Evolutionary conservation across 2,329 filamentous ascomycete species (phyloP), one percentile per base, ranked within the genome.

Genomic region (Triangularia setosa): DNA sequence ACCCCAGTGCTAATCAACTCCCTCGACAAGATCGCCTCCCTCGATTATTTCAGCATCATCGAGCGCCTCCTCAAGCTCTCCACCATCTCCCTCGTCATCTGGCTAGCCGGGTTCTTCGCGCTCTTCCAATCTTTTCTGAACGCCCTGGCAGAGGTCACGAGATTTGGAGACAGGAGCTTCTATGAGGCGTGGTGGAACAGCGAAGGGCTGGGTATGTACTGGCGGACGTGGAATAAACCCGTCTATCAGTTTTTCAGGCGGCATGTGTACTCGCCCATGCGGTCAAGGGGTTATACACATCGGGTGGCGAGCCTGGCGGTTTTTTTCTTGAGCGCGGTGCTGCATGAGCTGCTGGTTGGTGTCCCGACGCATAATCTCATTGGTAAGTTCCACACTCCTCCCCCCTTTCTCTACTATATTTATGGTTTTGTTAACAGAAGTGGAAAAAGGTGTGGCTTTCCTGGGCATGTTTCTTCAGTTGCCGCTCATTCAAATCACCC

Each of bases 151-250:
- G 95, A 99, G 76, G 80, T 98, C 12, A 90, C 92, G 81, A 84
- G 86, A 53, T 99, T 99, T 72, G 95, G 90, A 18, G 95, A 99
- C 75, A 87, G 95, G 28, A 90, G 93, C 60, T 99, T 99, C 76
- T 99, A 99, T 76, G 90, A 91, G 40, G 93, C 97, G 73, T 99
- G 95, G 95, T 99, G 70, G 95, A 99, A 99, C 74, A 92, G 89
- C 68, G 88, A 89, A 62, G 93, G 89, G 69, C 82, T 98, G 6
- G 91, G 93, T 33, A 85, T 84, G 4, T 99, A 99, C 80, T 97
- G 94, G 94, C 88, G 93, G 23, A 91, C 90, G 0, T 99, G 95
- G 95, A 99, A 99, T 79, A 96, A 96, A 75, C 95, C 95, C 0
- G 94, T 99, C 5, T 96, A 96, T 73, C 89, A 93, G 64, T 99